These are phyloP conservation scores for Pseudocercospora vitis DNA, from an alignment of 2,329 filamentous ascomycete species.

Conservation along the genomic window DNA sequence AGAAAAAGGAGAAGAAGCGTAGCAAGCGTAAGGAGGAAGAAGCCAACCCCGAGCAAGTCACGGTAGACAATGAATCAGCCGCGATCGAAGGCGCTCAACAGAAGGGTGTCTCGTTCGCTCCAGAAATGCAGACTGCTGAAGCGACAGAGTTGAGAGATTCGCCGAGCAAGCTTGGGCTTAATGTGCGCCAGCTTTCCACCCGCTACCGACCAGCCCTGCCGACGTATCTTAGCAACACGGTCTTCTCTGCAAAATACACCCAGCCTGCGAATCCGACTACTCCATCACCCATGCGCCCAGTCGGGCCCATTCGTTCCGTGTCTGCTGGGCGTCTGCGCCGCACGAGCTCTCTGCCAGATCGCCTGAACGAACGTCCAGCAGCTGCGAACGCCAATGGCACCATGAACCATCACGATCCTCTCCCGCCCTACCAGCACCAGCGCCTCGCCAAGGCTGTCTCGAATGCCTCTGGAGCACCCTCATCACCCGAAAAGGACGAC, in stretches of 20 bases:
- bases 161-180: conserved; percentile 33
- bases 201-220: conserved; percentile 60
- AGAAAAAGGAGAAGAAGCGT: conserved; percentile 47
- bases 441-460: conserved; percentile 17
- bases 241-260: conserved; percentile 56
- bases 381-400: conserved; percentile 26
- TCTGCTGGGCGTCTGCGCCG: conserved; percentile 57
- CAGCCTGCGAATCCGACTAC: conserved; percentile 30
- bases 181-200: conserved; percentile 51
- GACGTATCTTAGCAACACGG: conserved; percentile 68
- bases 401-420: conserved; percentile 20
- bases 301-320: conserved; percentile 20
- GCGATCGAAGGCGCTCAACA: conserved; percentile 14
- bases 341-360: conserved; percentile 72
- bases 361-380: conserved; percentile 50
- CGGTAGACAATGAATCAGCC: conserved; percentile 15
- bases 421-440: conserved; percentile 34
- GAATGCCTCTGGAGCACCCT: conserved; percentile 1
- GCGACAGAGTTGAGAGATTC: conserved; percentile 24
- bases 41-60: conserved; percentile 30
- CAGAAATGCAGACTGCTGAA: conserved; percentile 34
- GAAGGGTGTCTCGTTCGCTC: conserved; percentile 43
- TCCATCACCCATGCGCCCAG: conserved; percentile 22
- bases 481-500: conserved; percentile 20
- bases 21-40: conserved; percentile 44